Percentiles rank a stretch among this genome's conserved stretches.
These are phyloP conservation scores for Brassica juncea DNA, from an alignment of 345 rosid species.

Conservation along the genomic window DNA sequence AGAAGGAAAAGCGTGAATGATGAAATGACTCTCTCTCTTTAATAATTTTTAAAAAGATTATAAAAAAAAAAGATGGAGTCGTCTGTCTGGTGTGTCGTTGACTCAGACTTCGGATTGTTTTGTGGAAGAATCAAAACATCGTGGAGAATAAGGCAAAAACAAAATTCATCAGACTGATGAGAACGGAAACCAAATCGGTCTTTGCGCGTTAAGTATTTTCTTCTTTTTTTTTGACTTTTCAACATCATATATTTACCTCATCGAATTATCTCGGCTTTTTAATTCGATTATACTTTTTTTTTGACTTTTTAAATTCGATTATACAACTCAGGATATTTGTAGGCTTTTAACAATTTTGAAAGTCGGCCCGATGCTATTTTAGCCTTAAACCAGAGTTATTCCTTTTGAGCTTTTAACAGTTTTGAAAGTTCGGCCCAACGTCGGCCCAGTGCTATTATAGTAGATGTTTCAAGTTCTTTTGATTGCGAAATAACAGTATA, in stretches of 20 bases:
- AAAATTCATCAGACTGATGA: neutral
- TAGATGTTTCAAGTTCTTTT: neutral
- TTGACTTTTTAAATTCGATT: neutral
- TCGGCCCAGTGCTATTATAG: neutral
- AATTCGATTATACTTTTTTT: too few species aligned
- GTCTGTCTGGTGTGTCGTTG: constrained; percentile 30
- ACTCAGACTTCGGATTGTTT: constrained; percentile 29
- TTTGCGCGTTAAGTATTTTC: constrained; percentile 37
- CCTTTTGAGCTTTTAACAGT: neutral
- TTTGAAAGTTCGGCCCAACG: neutral
- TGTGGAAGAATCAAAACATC: constrained; percentile 27
- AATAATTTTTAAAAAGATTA: neutral
- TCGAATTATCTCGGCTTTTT: too few species aligned
- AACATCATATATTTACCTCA: neutral
- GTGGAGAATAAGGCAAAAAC: constrained; percentile 26
- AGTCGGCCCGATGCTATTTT: neutral
- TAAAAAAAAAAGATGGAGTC: neutral
- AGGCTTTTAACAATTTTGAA: neutral
- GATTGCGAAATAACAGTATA: too few species aligned
- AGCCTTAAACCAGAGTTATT: neutral
- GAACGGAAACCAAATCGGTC: constrained; percentile 26
- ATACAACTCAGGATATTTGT: neutral
- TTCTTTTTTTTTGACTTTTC: constrained; percentile 30
- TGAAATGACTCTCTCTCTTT: constrained; percentile 7
- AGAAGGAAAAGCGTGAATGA: constrained; percentile 14